Evolutionary conservation across 805 yeast species (phyloP), one percentile per base, ranked within the genome.

Genomic region (Tetrapisispora phaffii): DNA sequence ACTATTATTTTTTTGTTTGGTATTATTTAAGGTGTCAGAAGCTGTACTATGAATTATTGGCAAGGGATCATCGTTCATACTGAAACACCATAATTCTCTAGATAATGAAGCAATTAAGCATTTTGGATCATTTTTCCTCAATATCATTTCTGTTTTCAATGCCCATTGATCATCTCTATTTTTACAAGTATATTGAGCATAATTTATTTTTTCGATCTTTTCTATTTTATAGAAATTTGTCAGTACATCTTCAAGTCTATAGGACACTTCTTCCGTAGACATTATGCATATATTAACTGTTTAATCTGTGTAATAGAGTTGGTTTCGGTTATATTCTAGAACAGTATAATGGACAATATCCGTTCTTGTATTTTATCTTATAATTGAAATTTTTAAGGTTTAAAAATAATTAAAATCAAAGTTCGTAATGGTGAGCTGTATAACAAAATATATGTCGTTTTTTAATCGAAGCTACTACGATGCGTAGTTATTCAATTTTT

Each of bases 51-150:
- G 57, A 29, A 56, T 54, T 7, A 48, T 50, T 4, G 74, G 72
- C 4, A 55, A 42, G 1, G 70, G 69, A 17, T 60, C 64, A 44
- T 68, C 69, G 39, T 69, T 63, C 8, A 67, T 50, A 34, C 71
- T 65, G 44, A 71, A 71, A 9, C 71, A 60, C 74, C 74, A 71
- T 7, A 72, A 55, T 35, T 71, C 74, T 46, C 67, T 66, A 8
- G 71, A 60, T 29, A 68, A 59, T 2, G 69, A 54, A 9, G 69
- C 65, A 0, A 68, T 72, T 17, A 72, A 51, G 5, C 59, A 62
- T 34, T 59, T 60, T 7, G 69, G 62, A 38, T 67, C 53, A 12
- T 58, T 50, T 41, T 62, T 61, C 44, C 75, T 49, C 33, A 71
- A 44, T 13, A 57, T 51, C 1, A 71, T 51, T 47, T 72, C 76